Evolutionary conservation across 2,329 filamentous ascomycete genomes (phyloP).

Genomic region (Fusarium sp.): DNA sequence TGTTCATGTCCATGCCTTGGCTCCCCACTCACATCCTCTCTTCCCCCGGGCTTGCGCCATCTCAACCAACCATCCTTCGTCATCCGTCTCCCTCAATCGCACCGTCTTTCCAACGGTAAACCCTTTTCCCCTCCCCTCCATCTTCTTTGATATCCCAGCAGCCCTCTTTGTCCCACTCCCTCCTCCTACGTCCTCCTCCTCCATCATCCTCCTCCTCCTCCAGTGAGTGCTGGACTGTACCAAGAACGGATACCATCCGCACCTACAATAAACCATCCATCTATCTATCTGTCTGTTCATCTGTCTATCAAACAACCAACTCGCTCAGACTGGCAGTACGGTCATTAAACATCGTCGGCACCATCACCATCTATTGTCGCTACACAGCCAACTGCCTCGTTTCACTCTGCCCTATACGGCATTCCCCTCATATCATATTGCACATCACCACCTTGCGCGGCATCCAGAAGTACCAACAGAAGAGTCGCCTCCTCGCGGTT

Average conservation of each 20-base stretch:
- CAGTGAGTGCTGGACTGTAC: conserved; percentile 1
- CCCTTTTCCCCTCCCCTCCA: conserved; percentile 38
- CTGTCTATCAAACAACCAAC: conserved; percentile 31
- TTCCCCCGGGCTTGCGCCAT: conserved; percentile 45
- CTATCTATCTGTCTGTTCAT: conserved; percentile 29
- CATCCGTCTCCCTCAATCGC: conserved; percentile 48
- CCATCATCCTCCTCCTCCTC: conserved; percentile 21
- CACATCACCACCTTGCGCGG: conserved; percentile 11
- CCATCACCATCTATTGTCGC: conserved; percentile 17
- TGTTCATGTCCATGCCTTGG: conserved; percentile 35
- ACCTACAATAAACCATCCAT: conserved; percentile 34
- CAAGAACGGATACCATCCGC: conserved; percentile 30
- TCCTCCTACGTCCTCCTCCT: conserved; percentile 31
- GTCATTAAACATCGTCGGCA: conserved; percentile 27
- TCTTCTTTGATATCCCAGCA: conserved; percentile 39
- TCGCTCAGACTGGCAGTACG: conserved; percentile 19
- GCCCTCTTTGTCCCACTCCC: conserved; percentile 40
- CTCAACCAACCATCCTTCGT: conserved; percentile 50
- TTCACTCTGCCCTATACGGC: conserved; percentile 10
- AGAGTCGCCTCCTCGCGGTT: not conserved
- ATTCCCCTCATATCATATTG: conserved; percentile 1
- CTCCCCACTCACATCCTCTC: conserved; percentile 30
- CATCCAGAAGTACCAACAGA: conserved; percentile 5
- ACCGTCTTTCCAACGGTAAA: conserved; percentile 44
- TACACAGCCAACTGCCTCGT: conserved; percentile 12